These are phyloP conservation scores for Kandelia obovata DNA, from an alignment of 345 rosid genomes.

Conservation along the genomic window DNA sequence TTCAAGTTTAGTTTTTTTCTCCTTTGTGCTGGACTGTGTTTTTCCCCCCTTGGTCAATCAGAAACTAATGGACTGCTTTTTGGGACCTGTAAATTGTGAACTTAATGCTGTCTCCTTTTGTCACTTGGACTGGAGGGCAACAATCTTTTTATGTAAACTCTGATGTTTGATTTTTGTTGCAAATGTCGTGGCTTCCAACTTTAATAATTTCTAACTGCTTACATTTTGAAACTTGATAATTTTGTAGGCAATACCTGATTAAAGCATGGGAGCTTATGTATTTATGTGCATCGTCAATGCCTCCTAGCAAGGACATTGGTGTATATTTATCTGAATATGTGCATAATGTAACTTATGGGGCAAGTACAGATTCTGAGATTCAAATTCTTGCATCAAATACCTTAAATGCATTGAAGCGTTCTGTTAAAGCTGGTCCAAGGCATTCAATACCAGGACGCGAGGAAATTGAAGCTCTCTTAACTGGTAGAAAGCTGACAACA, in stretches of 20 bases:
- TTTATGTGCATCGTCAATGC: slow-evolving; percentile 94
- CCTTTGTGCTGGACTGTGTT: background rate
- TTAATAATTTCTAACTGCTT: background rate
- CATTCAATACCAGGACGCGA: slow-evolving; percentile 86
- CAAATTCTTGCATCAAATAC: slow-evolving; percentile 77
- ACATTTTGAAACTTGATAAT: background rate
- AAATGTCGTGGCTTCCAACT: background rate
- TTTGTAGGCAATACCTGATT: slow-evolving; percentile 67
- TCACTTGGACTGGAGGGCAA: background rate
- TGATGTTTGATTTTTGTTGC: background rate
- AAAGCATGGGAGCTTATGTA: slow-evolving; percentile 97
- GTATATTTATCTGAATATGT: slow-evolving; percentile 89
- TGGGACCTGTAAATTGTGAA: background rate
- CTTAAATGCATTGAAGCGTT: slow-evolving; percentile 78
- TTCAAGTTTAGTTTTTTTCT: background rate
- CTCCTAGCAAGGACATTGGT: slow-evolving; percentile 96
- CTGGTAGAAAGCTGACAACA: slow-evolving; percentile 81
- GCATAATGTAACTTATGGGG: slow-evolving; percentile 73
- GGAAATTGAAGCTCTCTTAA: slow-evolving; percentile 91
- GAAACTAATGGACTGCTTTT: background rate
- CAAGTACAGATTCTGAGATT: slow-evolving; percentile 63
- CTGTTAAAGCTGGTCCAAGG: slow-evolving; percentile 95
- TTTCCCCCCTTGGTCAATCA: background rate
- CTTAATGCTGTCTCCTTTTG: background rate
- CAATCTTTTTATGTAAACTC: background rate